Base-by-base conservation (phyloP, 2,329 filamentous ascomycete species). In the Calonectria hawksworthii region DNA sequence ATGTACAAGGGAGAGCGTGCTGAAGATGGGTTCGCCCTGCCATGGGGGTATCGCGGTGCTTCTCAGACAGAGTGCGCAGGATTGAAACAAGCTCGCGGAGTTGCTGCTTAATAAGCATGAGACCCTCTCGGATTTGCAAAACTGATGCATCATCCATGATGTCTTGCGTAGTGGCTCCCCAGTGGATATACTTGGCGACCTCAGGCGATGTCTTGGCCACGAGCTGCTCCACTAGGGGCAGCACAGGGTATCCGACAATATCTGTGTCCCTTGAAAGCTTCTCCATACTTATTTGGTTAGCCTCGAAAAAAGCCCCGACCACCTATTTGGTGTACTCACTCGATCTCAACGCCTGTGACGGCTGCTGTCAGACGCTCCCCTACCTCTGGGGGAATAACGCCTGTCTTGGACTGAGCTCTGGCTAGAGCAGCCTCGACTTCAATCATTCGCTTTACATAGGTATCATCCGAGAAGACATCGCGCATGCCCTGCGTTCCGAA, bases 11-110 rank as follows among this genome's bases (percentile, higher is more conserved):
- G 0, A 91, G 82, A 0, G 90, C 90, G 79, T 92, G 90, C 74
- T 92, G 90, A 9, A 92, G 83, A 82, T 92, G 90, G 0, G 90
- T 91, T 26, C 90, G 85, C 0, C 90, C 90, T 4, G 90, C 89
- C 89, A 91, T 91, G 0, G 89, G 89, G 0, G 87, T 88, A 79
- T 90, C 87, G 3, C 87, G 84, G 78, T 92, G 85, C 69, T 86
- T 86, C 28, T 81, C 80, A 0, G 88, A 85, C 23, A 92, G 80
- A 0, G 73, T 73, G 30, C 85, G 83, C 7, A 91, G 82, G 8
- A 85, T 86, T 6, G 79, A 78, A 38, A 87, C 86, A 4, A 91
- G 83, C 1, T 85, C 85, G 2, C 82, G 74, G 3, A 91, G 82
- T 4, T 88, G 84, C 6, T 82, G 79, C 73, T 89, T 85, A 5